Percentiles rank a stretch among this genome's conserved stretches.
phyloP scores from a whole-genome alignment of 768 basidiomycete species.

The Tephrocybe sp. region DNA sequence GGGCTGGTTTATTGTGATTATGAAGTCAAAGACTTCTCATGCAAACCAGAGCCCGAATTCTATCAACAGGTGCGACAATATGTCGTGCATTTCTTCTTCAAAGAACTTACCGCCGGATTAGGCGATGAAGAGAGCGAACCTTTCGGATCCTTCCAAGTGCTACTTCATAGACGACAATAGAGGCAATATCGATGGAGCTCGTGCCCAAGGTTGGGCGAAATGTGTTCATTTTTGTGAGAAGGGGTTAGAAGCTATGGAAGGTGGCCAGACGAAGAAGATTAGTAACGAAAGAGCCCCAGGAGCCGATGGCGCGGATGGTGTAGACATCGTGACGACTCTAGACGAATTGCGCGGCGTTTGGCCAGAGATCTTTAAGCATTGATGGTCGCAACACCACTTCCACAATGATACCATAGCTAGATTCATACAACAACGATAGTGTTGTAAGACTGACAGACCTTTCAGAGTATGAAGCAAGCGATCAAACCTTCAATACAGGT shows the following conservation, averaged over 20 bases:
- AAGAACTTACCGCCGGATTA: conserved; percentile 25
- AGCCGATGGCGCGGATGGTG: conserved; percentile 38
- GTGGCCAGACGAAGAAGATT: conserved; percentile 54
- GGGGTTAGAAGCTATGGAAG: conserved; percentile 64
- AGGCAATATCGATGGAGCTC: conserved; percentile 68
- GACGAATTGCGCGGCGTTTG: conserved; percentile 72
- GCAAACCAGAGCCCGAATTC: conserved; percentile 79
- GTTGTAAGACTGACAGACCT: too few species aligned
- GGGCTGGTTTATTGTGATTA: conserved; percentile 84
- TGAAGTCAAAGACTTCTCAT: conserved; percentile 58
- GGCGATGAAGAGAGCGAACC: conserved; percentile 64
- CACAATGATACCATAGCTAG: conserved; percentile 12
- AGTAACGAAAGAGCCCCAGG: conserved; percentile 35
- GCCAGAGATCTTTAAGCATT: conserved; percentile 67
- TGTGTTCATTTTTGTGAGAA: conserved; percentile 77
- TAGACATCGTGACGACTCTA: conserved; percentile 54
- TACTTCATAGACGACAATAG: conserved; percentile 81
- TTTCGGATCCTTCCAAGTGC: conserved; percentile 68
- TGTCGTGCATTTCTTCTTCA: background rate
- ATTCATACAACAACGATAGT: too few species aligned
- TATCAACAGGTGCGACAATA: conserved; percentile 54
- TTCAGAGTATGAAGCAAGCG: too few species aligned
- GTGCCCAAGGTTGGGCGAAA: conserved; percentile 64
- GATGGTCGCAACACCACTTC: too few species aligned
- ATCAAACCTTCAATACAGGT: too few species aligned